These are phyloP conservation scores for Blastobotrys arbuscula DNA, from an alignment of 1,139 yeast species.

Conservation along the genomic window DNA sequence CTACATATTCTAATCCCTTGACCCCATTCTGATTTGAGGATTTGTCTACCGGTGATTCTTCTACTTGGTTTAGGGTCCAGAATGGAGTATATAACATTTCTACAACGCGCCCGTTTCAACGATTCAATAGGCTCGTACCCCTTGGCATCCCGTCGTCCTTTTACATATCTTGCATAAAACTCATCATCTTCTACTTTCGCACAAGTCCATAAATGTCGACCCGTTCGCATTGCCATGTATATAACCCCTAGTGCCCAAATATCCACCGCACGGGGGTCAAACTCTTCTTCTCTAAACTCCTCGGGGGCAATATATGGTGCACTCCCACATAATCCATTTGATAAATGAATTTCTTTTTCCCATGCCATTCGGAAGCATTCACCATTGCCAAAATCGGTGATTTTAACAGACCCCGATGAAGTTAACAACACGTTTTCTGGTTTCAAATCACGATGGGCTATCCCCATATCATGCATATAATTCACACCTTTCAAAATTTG, in stretches of 20 bases:
- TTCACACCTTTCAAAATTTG: slow-evolving; percentile 84
- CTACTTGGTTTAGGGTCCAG: slow-evolving; percentile 81
- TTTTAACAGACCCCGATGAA: slow-evolving; percentile 69
- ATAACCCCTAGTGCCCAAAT: slow-evolving; percentile 98
- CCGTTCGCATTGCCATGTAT: slow-evolving; percentile 97
- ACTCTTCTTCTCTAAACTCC: slow-evolving; percentile 64
- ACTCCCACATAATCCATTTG: slow-evolving; percentile 83
- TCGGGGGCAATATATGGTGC: slow-evolving; percentile 96
- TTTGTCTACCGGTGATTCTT: slow-evolving; percentile 79
- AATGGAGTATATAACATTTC: slow-evolving; percentile 86
- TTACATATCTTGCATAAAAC: slow-evolving; percentile 65
- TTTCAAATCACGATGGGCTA: slow-evolving; percentile 86
- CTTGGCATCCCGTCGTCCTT: slow-evolving; percentile 66
- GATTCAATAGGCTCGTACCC: slow-evolving; percentile 90
- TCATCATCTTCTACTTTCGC: slow-evolving; percentile 70
- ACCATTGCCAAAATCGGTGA: slow-evolving; percentile 91
- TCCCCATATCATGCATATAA: slow-evolving; percentile 96
- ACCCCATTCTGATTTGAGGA: slow-evolving; percentile 91
- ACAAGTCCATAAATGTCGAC: slow-evolving; percentile 82
- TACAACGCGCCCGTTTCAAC: slow-evolving; percentile 70
- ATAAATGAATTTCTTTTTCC: slow-evolving; percentile 78
- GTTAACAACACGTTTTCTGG: slow-evolving; percentile 86
- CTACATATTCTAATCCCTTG: slow-evolving; percentile 74
- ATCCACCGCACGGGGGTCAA: slow-evolving; percentile 87
- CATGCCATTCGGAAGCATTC: slow-evolving; percentile 96